Evolutionary conservation across 306 rosid genomes (phyloP).

Genomic region (Crataegus laevigata): DNA sequence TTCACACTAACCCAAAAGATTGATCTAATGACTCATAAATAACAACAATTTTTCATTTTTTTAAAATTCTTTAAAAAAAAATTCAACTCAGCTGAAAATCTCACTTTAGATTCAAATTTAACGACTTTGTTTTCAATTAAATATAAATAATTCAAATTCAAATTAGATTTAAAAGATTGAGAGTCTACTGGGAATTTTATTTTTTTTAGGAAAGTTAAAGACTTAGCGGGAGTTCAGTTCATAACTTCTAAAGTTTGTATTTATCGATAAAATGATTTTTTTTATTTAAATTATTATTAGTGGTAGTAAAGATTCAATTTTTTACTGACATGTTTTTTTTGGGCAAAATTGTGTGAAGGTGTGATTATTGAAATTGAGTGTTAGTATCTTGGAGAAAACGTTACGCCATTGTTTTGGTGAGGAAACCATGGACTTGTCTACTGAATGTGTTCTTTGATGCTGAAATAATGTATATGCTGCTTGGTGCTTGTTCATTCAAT

Average conservation of each 20-base stretch:
- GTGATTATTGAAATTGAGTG: background rate
- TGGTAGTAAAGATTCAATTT: background rate
- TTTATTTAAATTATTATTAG: background rate
- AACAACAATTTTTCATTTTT: no score
- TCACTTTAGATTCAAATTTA: background rate
- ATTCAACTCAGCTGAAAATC: no score
- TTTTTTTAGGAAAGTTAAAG: background rate
- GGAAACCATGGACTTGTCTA: background rate
- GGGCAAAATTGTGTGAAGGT: background rate
- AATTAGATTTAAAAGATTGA: background rate
- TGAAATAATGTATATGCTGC: background rate
- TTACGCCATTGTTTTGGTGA: background rate
- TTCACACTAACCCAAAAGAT: background rate
- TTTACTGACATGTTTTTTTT: background rate
- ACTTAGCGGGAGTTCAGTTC: background rate
- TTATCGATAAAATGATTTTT: background rate
- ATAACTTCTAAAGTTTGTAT: background rate
- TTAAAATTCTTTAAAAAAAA: no score
- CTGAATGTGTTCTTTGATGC: background rate
- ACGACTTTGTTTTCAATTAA: background rate
- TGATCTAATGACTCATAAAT: background rate
- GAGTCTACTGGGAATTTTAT: background rate
- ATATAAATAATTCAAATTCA: background rate
- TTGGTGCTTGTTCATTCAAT: background rate
- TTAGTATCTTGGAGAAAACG: background rate